Percentiles rank a stretch among this genome's conserved stretches.
These are phyloP conservation scores for Trichoderma erinaceum DNA, from an alignment of 495 filamentous ascomycete species.

Conservation along the genomic window DNA sequence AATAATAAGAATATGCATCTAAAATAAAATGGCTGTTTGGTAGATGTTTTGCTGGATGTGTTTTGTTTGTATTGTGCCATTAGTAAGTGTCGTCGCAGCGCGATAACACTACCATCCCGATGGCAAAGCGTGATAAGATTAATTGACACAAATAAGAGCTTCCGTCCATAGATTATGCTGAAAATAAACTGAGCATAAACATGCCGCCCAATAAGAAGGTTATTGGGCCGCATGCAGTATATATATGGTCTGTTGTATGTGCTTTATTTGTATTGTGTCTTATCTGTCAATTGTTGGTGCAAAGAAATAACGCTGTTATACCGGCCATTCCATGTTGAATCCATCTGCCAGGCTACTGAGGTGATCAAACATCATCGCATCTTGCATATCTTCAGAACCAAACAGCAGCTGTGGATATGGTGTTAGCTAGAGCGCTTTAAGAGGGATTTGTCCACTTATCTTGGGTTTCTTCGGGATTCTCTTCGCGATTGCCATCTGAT, in stretches of 20 bases:
- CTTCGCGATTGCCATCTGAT: background rate
- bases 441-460: background rate
- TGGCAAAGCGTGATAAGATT: too few relatives aligned
- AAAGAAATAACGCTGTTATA: background rate
- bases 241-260: too few relatives aligned
- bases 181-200: too few relatives aligned
- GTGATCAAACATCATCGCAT: conserved; percentile 12
- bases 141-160: too few relatives aligned
- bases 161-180: too few relatives aligned
- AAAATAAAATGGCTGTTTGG: background rate
- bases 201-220: background rate
- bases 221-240: background rate
- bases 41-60: too few relatives aligned
- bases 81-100: too few relatives aligned
- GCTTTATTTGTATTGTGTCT: background rate
- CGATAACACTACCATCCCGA: too few relatives aligned
- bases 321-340: conserved; percentile 6
- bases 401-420: background rate
- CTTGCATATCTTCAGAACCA: conserved; percentile 5
- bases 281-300: background rate
- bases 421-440: background rate
- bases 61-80: too few relatives aligned
- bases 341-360: conserved; percentile 1
- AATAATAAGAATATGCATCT: background rate
- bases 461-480: background rate